Evolutionary conservation across 495 filamentous ascomycete species (phyloP).

Genomic region (Cercophora newfieldiana): DNA sequence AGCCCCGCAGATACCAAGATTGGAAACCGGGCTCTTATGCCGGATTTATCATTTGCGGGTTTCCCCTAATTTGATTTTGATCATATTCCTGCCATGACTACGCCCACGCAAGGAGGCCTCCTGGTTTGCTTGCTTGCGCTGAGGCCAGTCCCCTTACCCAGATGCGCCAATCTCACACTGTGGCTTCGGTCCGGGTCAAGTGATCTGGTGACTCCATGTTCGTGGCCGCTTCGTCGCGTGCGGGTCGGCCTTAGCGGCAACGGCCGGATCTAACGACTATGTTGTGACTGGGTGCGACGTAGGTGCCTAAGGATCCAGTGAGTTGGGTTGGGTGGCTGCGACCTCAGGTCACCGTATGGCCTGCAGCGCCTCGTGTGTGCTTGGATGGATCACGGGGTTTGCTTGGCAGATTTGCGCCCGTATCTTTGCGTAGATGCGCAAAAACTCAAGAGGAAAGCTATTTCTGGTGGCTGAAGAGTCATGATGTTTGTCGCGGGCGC

Average conservation of each 20-base stretch:
- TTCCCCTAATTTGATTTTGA: background rate
- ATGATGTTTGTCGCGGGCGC: too few species aligned
- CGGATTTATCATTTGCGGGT: too few species aligned
- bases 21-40: too few species aligned
- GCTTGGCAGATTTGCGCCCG: background rate
- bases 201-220: background rate
- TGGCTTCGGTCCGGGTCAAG: background rate
- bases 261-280: background rate
- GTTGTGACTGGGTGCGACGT: background rate
- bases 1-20: too few species aligned
- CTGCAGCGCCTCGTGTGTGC: background rate
- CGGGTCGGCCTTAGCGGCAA: background rate
- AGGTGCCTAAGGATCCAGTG: background rate
- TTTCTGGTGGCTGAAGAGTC: too few species aligned
- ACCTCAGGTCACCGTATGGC: background rate
- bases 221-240: too few species aligned
- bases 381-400: background rate
- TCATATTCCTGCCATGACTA: background rate
- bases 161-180: background rate
- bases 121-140: background rate
- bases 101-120: background rate
- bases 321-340: background rate
- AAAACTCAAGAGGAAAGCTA: background rate
- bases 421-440: background rate
- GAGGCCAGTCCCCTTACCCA: background rate